Evolutionary conservation across 352 stramenopile species (phyloP).

Genomic region (Phytophthora tentaculata): DNA sequence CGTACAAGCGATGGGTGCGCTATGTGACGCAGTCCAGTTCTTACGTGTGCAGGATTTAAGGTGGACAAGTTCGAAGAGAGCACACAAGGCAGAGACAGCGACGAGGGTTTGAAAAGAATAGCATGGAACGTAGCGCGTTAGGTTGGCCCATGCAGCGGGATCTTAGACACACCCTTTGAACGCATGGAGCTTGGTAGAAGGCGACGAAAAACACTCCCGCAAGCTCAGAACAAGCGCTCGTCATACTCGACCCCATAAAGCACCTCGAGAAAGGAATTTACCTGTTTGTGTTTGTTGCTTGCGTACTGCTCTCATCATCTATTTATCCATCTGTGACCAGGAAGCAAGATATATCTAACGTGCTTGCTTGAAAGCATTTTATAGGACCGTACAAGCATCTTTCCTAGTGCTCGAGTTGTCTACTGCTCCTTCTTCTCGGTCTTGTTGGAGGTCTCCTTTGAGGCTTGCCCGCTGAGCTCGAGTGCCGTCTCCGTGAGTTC

Average conservation of each 20-base stretch:
- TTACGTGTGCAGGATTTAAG: slow-evolving; percentile 97
- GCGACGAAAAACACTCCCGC: slow-evolving; percentile 22
- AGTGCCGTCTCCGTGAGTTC: slow-evolving; percentile 77
- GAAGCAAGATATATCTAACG: slow-evolving; percentile 11
- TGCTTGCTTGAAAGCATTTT: slow-evolving; percentile 21
- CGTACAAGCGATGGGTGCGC: slow-evolving; percentile 98
- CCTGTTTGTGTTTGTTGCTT: slow-evolving; percentile 37
- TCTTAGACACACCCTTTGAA: slow-evolving; percentile 41
- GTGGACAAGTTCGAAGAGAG: slow-evolving; percentile 2
- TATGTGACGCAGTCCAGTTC: slow-evolving; percentile 99
- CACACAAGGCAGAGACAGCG: not conserved
- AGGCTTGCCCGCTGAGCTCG: slow-evolving; percentile 56
- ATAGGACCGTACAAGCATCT: not conserved
- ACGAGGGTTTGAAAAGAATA: too few species aligned
- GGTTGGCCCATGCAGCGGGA: slow-evolving; percentile 32
- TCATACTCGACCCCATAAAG: slow-evolving; percentile 27
- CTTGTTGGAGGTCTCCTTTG: slow-evolving; percentile 33
- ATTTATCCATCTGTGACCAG: slow-evolving; percentile 14
- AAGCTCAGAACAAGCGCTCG: too few species aligned
- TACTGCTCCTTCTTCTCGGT: slow-evolving; percentile 15
- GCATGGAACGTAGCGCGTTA: slow-evolving; percentile 24
- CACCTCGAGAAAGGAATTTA: slow-evolving; percentile 34
- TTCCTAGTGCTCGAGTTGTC: not conserved
- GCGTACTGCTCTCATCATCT: slow-evolving; percentile 8
- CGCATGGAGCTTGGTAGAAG: slow-evolving; percentile 32